Conservation (phyloP, 2,329 filamentous ascomycete species). For the Pseudonectria buxi region DNA sequence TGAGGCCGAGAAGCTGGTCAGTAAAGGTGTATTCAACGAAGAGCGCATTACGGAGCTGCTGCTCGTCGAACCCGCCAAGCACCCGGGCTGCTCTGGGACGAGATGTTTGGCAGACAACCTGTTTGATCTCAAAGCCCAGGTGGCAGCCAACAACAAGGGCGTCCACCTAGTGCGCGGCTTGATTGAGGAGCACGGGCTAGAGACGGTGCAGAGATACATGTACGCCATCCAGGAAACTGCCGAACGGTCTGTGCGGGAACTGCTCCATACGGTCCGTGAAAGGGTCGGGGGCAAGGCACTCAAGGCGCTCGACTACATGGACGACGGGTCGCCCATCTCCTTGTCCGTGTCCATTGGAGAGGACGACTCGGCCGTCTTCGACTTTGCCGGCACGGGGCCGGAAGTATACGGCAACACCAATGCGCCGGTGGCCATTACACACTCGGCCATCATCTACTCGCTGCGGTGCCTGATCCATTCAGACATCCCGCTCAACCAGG, state of each 20-base stretch:
- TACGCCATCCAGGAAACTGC: constrained; percentile 35
- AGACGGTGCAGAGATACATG: constrained; percentile 60
- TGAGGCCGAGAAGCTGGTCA: constrained; percentile 64
- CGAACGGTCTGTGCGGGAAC: constrained; percentile 19
- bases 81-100: constrained; percentile 71
- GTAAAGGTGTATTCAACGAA: constrained; percentile 72
- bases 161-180: constrained; percentile 66
- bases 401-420: constrained; percentile 29
- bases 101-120: constrained; percentile 76
- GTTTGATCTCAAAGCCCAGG: constrained; percentile 79
- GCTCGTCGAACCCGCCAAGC: constrained; percentile 64
- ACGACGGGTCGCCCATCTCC: constrained; percentile 73
- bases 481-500: constrained; percentile 82
- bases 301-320: constrained; percentile 57
- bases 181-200: constrained; percentile 66
- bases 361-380: constrained; percentile 67
- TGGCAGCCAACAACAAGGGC: constrained; percentile 80
- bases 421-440: constrained; percentile 26
- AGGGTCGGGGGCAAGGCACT: constrained; percentile 16
- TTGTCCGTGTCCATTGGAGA: constrained; percentile 69
- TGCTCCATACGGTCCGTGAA: constrained; percentile 10
- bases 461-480: constrained; percentile 72
- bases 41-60: constrained; percentile 65
- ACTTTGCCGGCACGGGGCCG: constrained; percentile 27
- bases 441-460: constrained; percentile 73